Conservation (phyloP, 2,329 filamentous ascomycete genomes). For the Pseudocercospora pini-densiflorae region DNA sequence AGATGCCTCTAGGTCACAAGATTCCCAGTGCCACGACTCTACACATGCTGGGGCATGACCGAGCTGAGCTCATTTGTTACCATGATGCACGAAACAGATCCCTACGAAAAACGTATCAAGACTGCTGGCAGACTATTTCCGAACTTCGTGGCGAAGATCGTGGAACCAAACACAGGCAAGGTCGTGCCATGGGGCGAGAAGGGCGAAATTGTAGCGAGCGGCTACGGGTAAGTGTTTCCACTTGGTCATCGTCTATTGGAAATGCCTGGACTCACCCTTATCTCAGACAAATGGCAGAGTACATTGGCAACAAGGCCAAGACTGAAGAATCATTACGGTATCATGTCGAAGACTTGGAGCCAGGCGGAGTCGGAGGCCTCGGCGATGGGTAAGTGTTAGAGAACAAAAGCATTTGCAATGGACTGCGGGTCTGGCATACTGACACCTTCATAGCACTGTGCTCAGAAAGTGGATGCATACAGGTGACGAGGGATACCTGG, state of each 20-base stretch:
- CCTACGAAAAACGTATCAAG: constrained; percentile 66
- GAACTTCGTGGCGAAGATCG: constrained; percentile 74
- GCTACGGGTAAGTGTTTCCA: constrained; percentile 61
- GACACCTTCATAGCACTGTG: constrained; percentile 34
- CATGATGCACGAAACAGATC: constrained; percentile 54
- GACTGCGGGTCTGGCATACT: constrained; percentile 64
- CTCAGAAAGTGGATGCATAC: constrained; percentile 76
- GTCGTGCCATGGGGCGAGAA: constrained; percentile 69
- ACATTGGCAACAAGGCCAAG: constrained; percentile 72
- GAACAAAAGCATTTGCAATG: constrained; percentile 50
- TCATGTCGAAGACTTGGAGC: constrained; percentile 33
- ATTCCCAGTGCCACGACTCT: constrained; percentile 76
- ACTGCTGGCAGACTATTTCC: constrained; percentile 79
- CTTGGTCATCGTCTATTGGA: neutral
- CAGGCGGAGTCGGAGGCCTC: constrained; percentile 31
- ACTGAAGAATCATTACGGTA: constrained; percentile 67
- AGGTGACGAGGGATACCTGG: constrained; percentile 89
- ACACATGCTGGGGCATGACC: constrained; percentile 63
- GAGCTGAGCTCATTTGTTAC: constrained; percentile 52
- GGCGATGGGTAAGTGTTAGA: constrained; percentile 24
- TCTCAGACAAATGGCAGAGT: constrained; percentile 60
- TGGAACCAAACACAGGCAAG: constrained; percentile 65
- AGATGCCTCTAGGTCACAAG: constrained; percentile 52
- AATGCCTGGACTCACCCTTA: neutral
- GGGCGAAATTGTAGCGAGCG: constrained; percentile 78